These are phyloP conservation scores for Lactarius trivialis DNA, from an alignment of 768 basidiomycete genomes.

Conservation along the genomic window DNA sequence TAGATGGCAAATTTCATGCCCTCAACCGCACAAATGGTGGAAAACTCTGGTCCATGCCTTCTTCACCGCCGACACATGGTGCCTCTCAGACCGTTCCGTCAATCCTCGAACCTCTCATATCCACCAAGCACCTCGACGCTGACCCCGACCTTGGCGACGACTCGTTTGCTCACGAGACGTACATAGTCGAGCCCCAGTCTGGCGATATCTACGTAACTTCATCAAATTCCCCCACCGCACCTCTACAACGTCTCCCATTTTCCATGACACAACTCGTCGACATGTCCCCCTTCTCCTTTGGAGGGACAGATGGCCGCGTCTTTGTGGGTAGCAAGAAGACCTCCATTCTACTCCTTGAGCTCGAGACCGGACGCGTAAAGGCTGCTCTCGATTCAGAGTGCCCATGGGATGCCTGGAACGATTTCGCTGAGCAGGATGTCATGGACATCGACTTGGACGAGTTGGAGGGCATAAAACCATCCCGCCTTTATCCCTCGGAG, in stretches of 20 bases:
- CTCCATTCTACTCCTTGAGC: constrained; percentile 62
- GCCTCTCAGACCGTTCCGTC: constrained; percentile 32
- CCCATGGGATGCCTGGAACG: constrained; percentile 65
- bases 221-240: constrained; percentile 43
- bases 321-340: constrained; percentile 94
- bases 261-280: constrained; percentile 92
- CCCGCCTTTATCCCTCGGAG: constrained; percentile 32
- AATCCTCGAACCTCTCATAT: constrained; percentile 66
- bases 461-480: constrained; percentile 45
- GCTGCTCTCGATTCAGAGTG: constrained; percentile 70
- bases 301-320: constrained; percentile 56
- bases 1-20: constrained; percentile 94
- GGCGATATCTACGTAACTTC: constrained; percentile 89
- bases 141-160: constrained; percentile 55
- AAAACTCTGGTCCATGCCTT: constrained; percentile 83
- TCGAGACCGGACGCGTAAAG: constrained; percentile 76
- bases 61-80: constrained; percentile 36
- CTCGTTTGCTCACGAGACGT: constrained; percentile 56
- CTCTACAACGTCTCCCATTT: constrained; percentile 83
- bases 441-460: constrained; percentile 51
- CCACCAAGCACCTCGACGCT: constrained; percentile 55
- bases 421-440: constrained; percentile 38
- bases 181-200: constrained; percentile 91
- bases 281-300: constrained; percentile 76
- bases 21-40: constrained; percentile 81